Evolutionary conservation across 2,329 filamentous ascomycete genomes (phyloP), one percentile per base, ranked within the genome.

Genomic region (Nemania sp.): DNA sequence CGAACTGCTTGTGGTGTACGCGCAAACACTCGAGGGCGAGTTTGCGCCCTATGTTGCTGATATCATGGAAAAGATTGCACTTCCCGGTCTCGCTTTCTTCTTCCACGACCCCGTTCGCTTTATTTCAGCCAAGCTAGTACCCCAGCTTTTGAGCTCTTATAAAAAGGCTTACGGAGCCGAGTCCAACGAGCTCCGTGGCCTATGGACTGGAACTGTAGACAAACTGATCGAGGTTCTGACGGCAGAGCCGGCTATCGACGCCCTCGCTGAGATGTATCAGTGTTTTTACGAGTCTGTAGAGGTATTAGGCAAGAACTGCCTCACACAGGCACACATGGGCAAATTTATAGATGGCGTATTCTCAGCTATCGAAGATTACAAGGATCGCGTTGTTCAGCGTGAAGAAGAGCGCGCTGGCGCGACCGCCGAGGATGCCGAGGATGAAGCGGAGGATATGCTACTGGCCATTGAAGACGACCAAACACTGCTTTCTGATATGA

Each of bases 261-360:
- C 96, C 0, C 87, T 99, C 54, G 95, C 96, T 1, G 96, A 98
- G 82, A 98, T 99, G 93, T 99, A 98, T 82, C 95, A 98, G 81
- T 99, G 96, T 84, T 99, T 99, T 85, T 99, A 99, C 80, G 96
- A 99, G 80, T 97, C 93, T 27, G 90, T 99, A 7, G 95, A 98
- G 82, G 94, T 98, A 24, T 89, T 97, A 72, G 95, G 95, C 67
- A 93, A 93, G 80, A 90, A 92, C 74, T 95, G 91, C 77, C 86
- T 99, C 54, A 93, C 87, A 5, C 84, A 86, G 45, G 86, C 90
- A 45, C 92, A 97, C 79, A 94, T 99, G 92, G 85, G 86, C 65
- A 89, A 89, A 52, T 99, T 98, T 80, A 95, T 98, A 74, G 90
- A 94, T 71, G 91, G 92, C 0, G 93, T 94, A 54, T 89, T 91